A percentile compares a stretch with the other conserved stretches of the same genome.
Evolutionary conservation across 2,329 filamentous ascomycete species (phyloP).

Genomic region (Chaetomium globosum): DNA sequence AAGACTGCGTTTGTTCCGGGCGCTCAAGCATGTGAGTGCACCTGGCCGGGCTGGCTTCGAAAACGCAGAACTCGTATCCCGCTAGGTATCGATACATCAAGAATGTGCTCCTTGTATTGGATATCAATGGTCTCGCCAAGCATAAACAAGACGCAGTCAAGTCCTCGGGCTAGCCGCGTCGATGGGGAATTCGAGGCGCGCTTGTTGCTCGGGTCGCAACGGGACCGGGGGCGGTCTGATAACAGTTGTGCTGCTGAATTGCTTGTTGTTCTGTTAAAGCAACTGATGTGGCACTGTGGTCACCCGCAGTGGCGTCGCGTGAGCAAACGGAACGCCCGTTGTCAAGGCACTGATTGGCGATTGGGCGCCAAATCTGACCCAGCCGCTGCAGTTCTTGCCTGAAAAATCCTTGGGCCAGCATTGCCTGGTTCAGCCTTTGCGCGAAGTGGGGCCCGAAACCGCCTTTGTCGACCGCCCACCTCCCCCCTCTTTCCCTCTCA

Average conservation of each 20-base stretch:
- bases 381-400: slow-evolving; percentile 29
- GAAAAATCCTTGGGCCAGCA: slow-evolving; percentile 32
- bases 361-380: slow-evolving; percentile 31
- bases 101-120: background rate
- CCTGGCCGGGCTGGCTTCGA: background rate
- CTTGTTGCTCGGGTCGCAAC: slow-evolving; percentile 9
- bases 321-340: slow-evolving; percentile 12
- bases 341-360: slow-evolving; percentile 15
- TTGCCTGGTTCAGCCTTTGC: slow-evolving; percentile 29
- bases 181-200: background rate
- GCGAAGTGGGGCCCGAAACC: slow-evolving; percentile 28
- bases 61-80: background rate
- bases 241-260: slow-evolving; percentile 9
- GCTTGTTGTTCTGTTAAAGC: background rate
- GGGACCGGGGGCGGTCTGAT: background rate
- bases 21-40: background rate
- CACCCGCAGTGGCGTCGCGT: slow-evolving; percentile 29
- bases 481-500: slow-evolving; percentile 35
- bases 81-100: background rate
- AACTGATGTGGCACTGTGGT: slow-evolving; percentile 13
- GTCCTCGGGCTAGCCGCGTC: background rate
- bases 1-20: background rate
- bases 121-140: background rate
- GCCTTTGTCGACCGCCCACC: slow-evolving; percentile 36
- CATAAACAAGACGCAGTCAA: background rate